These are phyloP conservation scores for Cyberlindnera mississippiensis DNA, from an alignment of 805 yeast genomes.

Conservation along the genomic window DNA sequence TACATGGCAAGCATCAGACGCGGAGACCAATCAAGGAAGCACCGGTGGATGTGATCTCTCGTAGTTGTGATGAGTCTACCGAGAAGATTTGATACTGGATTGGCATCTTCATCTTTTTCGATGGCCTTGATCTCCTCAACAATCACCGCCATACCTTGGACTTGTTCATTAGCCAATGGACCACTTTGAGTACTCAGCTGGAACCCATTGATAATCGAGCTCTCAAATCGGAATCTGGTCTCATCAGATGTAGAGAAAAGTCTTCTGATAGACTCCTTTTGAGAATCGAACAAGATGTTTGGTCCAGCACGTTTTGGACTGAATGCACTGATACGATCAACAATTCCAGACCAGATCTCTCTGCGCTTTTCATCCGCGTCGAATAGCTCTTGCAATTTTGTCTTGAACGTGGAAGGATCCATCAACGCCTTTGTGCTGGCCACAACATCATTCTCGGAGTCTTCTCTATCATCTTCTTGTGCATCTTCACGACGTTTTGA, in stretches of 20 bases:
- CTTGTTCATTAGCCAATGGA: constrained; percentile 82
- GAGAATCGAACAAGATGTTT: constrained; percentile 62
- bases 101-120: constrained; percentile 28
- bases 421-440: constrained; percentile 21
- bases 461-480: constrained; percentile 18
- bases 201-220: constrained; percentile 75
- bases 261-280: constrained; percentile 33
- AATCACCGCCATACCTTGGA: constrained; percentile 69
- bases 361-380: constrained; percentile 24
- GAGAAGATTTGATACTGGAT: constrained; percentile 42
- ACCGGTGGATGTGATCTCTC: constrained; percentile 67
- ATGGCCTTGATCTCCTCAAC: constrained; percentile 31
- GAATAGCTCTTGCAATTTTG: constrained; percentile 31
- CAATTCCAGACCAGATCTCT: constrained; percentile 29
- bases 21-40: constrained; percentile 80
- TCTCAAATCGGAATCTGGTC: constrained; percentile 42
- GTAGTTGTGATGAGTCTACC: constrained; percentile 75
- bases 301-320: constrained; percentile 79
- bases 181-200: constrained; percentile 81
- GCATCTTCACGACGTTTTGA: constrained; percentile 12
- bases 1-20: constrained; percentile 90
- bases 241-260: constrained; percentile 22
- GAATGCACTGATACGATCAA: constrained; percentile 52
- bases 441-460: constrained; percentile 22
- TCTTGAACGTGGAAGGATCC: constrained; percentile 30